phyloP scores from a whole-genome alignment of 1,284 basidiomycete species.

The Malassezia pachydermatis region DNA sequence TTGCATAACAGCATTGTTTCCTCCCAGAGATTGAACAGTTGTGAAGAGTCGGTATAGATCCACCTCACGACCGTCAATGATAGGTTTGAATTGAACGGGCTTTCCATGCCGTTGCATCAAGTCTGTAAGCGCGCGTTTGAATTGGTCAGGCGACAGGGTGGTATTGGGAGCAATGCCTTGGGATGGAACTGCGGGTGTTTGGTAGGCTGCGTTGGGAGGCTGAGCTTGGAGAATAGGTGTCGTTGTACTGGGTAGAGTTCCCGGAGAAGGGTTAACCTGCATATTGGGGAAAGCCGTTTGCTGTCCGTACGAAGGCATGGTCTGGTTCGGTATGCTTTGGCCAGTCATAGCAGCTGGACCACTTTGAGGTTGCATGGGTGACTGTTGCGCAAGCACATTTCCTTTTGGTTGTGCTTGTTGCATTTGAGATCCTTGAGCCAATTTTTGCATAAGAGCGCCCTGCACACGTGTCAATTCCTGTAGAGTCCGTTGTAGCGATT shows the following conservation, averaged over 20 bases:
- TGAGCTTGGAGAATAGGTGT: neutral
- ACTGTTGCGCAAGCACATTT: slow-evolving; percentile 18
- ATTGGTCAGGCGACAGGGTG: slow-evolving; percentile 33
- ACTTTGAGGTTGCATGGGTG: slow-evolving; percentile 4
- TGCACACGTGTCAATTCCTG: slow-evolving; percentile 28
- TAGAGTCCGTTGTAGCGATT: slow-evolving; percentile 23
- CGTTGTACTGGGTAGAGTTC: neutral
- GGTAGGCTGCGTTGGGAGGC: neutral
- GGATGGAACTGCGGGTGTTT: too few species aligned
- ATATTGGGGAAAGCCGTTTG: neutral
- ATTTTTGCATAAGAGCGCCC: slow-evolving; percentile 22
- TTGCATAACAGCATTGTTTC: slow-evolving; percentile 34
- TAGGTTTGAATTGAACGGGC: slow-evolving; percentile 28
- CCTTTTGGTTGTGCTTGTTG: too few species aligned
- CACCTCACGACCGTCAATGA: slow-evolving; percentile 29
- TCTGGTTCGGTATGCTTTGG: neutral
- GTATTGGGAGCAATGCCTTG: slow-evolving; percentile 24
- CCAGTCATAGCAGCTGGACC: neutral
- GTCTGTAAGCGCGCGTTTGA: slow-evolving; percentile 37
- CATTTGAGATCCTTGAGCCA: slow-evolving; percentile 18
- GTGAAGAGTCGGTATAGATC: slow-evolving; percentile 40
- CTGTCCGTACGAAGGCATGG: neutral
- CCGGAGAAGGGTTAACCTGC: neutral
- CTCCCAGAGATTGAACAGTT: slow-evolving; percentile 37
- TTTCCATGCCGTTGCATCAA: slow-evolving; percentile 37